These are phyloP conservation scores for Colletotrichum tabaci DNA, from an alignment of 2,329 filamentous ascomycete species.

Conservation along the genomic window DNA sequence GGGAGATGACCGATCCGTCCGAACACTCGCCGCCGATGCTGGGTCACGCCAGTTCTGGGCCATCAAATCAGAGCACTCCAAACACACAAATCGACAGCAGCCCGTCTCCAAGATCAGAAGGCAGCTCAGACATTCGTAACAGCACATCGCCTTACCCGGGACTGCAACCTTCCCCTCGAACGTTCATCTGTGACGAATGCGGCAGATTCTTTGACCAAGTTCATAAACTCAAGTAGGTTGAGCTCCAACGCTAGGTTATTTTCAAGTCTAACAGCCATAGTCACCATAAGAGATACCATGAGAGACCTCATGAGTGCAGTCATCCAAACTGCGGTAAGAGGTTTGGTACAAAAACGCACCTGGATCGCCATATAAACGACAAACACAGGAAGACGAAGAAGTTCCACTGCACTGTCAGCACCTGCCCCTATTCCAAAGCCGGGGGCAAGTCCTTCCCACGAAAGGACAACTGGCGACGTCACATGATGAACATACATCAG, in stretches of 20 bases:
- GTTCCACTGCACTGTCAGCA: slow-evolving; percentile 69
- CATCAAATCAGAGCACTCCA: slow-evolving; percentile 61
- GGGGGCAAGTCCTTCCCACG: slow-evolving; percentile 73
- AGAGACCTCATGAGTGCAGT: slow-evolving; percentile 71
- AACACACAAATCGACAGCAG: slow-evolving; percentile 60
- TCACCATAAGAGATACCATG: slow-evolving; percentile 74
- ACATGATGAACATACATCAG: slow-evolving; percentile 73
- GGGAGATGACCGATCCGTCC: slow-evolving; percentile 51
- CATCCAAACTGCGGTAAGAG: slow-evolving; percentile 68
- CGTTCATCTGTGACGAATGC: slow-evolving; percentile 59
- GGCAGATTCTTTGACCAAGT: slow-evolving; percentile 68
- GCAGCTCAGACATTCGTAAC: slow-evolving; percentile 54
- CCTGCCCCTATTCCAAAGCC: slow-evolving; percentile 69
- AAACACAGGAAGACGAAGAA: slow-evolving; percentile 73
- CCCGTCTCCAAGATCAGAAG: slow-evolving; percentile 57
- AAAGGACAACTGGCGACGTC: slow-evolving; percentile 75
- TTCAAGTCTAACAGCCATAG: slow-evolving; percentile 51
- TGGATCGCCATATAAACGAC: slow-evolving; percentile 75
- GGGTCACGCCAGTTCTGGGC: slow-evolving; percentile 56
- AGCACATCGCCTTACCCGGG: slow-evolving; percentile 53
- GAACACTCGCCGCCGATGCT: slow-evolving; percentile 60
- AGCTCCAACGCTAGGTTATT: not conserved
- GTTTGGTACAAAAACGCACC: slow-evolving; percentile 74
- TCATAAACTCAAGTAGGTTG: slow-evolving; percentile 71
- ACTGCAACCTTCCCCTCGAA: slow-evolving; percentile 46